These are phyloP conservation scores for Tricholoma sp. DNA, from an alignment of 768 basidiomycete genomes.

Conservation along the genomic window DNA sequence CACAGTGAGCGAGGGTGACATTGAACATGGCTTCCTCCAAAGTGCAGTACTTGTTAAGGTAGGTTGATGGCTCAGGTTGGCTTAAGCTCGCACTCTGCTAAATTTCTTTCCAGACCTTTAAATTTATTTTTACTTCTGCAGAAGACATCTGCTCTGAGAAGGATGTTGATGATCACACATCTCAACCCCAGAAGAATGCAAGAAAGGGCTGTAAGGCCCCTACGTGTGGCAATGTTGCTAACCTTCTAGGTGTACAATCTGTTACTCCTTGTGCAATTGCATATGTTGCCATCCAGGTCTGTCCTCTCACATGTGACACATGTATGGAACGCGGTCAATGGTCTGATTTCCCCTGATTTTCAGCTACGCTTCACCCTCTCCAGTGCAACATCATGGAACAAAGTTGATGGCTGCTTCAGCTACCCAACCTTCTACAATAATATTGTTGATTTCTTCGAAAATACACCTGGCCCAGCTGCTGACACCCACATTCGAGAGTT, in stretches of 20 bases:
- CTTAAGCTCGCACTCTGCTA: background rate
- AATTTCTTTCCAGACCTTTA: slow-evolving; percentile 11
- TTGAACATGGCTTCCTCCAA: slow-evolving; percentile 8
- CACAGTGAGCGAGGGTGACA: background rate
- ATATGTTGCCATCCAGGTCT: slow-evolving; percentile 19
- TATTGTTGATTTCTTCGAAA: slow-evolving; percentile 11
- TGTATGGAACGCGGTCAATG: background rate
- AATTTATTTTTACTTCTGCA: slow-evolving; percentile 14
- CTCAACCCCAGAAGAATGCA: background rate
- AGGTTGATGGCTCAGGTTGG: background rate
- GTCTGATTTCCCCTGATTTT: background rate
- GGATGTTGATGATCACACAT: background rate
- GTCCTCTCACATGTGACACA: background rate
- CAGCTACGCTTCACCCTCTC: slow-evolving; percentile 12
- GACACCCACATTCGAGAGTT: background rate
- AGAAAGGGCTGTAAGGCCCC: background rate
- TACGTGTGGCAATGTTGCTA: background rate
- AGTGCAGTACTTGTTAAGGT: slow-evolving; percentile 9
- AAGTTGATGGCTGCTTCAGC: slow-evolving; percentile 9
- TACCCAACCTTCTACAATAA: background rate
- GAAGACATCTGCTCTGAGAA: background rate
- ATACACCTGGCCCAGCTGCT: slow-evolving; percentile 7
- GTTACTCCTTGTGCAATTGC: slow-evolving; percentile 18
- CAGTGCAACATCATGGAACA: slow-evolving; percentile 3
- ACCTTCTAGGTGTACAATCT: slow-evolving; percentile 5